These are phyloP conservation scores for Sugiyamaella castrensis DNA, from an alignment of 1,139 yeast genomes.

Conservation along the genomic window DNA sequence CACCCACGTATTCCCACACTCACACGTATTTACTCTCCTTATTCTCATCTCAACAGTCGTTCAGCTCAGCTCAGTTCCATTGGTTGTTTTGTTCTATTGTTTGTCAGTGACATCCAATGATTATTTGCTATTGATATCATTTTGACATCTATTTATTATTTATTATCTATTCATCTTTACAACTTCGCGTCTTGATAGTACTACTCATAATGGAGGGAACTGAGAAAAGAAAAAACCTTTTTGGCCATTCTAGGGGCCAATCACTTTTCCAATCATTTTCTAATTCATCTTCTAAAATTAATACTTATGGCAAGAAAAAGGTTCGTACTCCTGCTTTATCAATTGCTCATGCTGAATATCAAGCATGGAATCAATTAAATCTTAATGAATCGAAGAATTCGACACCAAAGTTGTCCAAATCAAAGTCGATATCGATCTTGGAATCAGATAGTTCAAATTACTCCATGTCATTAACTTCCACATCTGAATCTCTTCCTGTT, in stretches of 20 bases:
- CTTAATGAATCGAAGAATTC: not conserved
- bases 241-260: constrained; percentile 14
- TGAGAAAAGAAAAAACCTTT: constrained; percentile 7
- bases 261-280: constrained; percentile 18
- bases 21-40: too few species aligned
- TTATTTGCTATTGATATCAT: too few species aligned
- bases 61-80: too few species aligned
- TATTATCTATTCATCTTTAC: not conserved
- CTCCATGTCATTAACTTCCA: not conserved
- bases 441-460: not conserved
- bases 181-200: not conserved
- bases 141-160: not conserved
- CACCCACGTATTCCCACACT: too few species aligned
- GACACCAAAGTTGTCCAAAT: not conserved
- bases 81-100: too few species aligned
- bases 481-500: constrained; percentile 7
- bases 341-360: constrained; percentile 25
- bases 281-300: constrained; percentile 5
- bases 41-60: too few species aligned
- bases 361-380: constrained; percentile 25
- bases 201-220: not conserved
- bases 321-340: constrained; percentile 24
- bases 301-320: constrained; percentile 26
- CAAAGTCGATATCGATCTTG: not conserved
- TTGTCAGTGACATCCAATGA: too few species aligned